Evolutionary conservation across 805 yeast genomes (phyloP), one percentile per base, ranked within the genome.

Genomic region (Saccharomycopsis amapae): DNA sequence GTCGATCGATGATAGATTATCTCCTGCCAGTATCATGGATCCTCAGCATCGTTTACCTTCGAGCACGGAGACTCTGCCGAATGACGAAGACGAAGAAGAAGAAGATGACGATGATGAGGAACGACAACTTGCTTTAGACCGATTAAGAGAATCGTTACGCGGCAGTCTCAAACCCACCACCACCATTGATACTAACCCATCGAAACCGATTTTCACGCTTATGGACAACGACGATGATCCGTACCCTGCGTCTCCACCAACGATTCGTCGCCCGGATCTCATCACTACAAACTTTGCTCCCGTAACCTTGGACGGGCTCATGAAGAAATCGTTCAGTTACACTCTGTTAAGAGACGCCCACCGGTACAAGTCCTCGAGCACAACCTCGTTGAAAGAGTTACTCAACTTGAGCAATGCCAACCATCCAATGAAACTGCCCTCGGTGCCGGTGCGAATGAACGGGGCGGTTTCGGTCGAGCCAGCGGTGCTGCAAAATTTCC

Each of bases 131-230:
- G 46, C 45, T 12, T 38, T 40, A 42, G 41, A 45, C 19, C n/a
- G 32, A 10, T 46, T 46, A 22, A 42, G 46, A 42, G 50, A 46
- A 19, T 46, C 50, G 3, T 38, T 46, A 20, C 37, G 26, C 22
- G 46, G 39, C 5, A 38, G 40, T 26, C 18, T 23, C 17, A 44
- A 35, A 19, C 20, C 17, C 9, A 17, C 23, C n/a, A 7, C 6
- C 38, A 18, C 19, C 13, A 7, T 19, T 25, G 15, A 10, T 3
- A n/a, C 23, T 15, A 10, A n/a, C n/a, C n/a, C n/a, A n/a, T 42
- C 34, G 20, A 24, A 3, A 13, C 12, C 13, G 24, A 18, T 18
- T 15, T 19, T 2, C 35, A 12, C 4, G 22, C 13, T 32, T 28
- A 26, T 19, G 13, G 6, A 24, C 26, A 30, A 20, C 25, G 19